These are phyloP conservation scores for Beauveria rudraprayagi DNA, from an alignment of 2,329 filamentous ascomycete species.

Conservation along the genomic window DNA sequence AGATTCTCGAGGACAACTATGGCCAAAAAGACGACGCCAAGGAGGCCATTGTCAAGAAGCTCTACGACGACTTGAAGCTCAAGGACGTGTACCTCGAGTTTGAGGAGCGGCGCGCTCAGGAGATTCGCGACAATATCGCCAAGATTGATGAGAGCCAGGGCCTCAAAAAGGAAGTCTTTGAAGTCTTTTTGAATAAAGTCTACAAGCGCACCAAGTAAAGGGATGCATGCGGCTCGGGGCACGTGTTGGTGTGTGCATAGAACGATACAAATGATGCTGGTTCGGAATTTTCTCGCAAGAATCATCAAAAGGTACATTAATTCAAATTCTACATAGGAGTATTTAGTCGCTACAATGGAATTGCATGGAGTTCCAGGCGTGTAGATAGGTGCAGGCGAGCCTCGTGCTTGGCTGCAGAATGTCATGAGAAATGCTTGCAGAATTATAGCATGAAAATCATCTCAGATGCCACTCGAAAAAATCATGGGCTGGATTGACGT, in stretches of 20 bases:
- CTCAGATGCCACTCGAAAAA: not conserved
- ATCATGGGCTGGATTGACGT: too few relatives aligned
- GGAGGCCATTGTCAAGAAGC: conserved; percentile 79
- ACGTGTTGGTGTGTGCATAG: not conserved
- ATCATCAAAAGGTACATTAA: conserved; percentile 1
- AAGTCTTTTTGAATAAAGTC: conserved; percentile 88
- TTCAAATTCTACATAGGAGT: conserved; percentile 5
- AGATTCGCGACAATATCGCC: conserved; percentile 68
- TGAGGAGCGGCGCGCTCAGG: conserved; percentile 78
- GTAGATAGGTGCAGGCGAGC: not conserved
- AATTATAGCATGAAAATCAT: not conserved
- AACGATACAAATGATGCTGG: not conserved
- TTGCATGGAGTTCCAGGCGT: not conserved
- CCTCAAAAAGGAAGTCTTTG: conserved; percentile 83
- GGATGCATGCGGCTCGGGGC: not conserved
- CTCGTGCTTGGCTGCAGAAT: not conserved
- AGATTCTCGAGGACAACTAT: conserved; percentile 86
- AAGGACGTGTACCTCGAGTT: conserved; percentile 79
- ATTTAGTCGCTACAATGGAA: not conserved
- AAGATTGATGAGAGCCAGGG: conserved; percentile 79
- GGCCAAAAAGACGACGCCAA: conserved; percentile 79
- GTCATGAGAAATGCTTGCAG: not conserved
- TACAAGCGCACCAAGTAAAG: conserved; percentile 95
- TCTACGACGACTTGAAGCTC: conserved; percentile 80
- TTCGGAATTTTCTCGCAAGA: not conserved